These are phyloP conservation scores for Lantana camara DNA, from an alignment of 257 asterid species.

Conservation along the genomic window DNA sequence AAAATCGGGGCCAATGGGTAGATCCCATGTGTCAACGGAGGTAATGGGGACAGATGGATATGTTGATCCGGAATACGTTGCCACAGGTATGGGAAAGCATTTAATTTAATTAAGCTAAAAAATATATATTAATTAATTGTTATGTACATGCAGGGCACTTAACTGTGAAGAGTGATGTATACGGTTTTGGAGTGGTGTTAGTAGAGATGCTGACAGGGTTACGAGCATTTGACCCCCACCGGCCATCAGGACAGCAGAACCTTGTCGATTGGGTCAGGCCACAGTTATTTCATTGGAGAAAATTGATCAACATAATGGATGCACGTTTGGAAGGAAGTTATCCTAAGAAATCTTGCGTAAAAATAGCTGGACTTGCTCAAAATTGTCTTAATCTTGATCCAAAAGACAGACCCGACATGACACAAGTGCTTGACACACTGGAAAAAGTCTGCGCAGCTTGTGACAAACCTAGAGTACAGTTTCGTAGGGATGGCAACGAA, in stretches of 20 bases:
- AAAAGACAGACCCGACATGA: constrained; percentile 55
- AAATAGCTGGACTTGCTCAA: constrained; percentile 46
- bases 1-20: constrained; percentile 49
- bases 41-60: constrained; percentile 58
- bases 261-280: constrained; percentile 59
- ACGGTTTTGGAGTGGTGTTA: constrained; percentile 55
- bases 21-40: constrained; percentile 50
- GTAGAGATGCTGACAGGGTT: constrained; percentile 58
- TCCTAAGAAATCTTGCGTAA: constrained; percentile 41
- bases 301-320: constrained; percentile 52
- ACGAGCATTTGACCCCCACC: constrained; percentile 44
- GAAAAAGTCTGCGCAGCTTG: constrained; percentile 34
- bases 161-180: constrained; percentile 62
- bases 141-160: constrained; percentile 44
- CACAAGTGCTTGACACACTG: constrained; percentile 45
- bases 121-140: too few species aligned
- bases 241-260: constrained; percentile 43
- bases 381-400: constrained; percentile 51
- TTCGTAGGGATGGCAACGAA: too few species aligned
- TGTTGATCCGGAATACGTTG: constrained; percentile 57
- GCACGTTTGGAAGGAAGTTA: constrained; percentile 43
- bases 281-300: constrained; percentile 45
- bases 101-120: too few species aligned
- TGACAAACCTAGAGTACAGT: constrained; percentile 35
- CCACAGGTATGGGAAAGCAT: constrained; percentile 52